Percentiles rank a stretch among this genome's conserved stretches.
Evolutionary conservation across 441 rosid species (phyloP).

Genomic region (Breynia disticha): DNA sequence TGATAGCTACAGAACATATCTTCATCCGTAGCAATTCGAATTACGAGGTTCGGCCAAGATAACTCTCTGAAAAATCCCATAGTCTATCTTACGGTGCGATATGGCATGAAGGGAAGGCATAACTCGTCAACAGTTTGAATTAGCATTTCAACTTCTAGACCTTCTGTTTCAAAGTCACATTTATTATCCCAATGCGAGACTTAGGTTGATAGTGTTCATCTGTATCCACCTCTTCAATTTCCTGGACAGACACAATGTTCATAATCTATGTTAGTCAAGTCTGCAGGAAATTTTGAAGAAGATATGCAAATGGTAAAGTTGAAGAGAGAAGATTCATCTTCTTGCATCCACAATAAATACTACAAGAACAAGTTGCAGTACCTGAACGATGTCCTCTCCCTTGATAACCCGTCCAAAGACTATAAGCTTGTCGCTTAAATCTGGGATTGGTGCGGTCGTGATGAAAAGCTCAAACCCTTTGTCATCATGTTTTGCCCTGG

Average conservation of each 20-base stretch:
- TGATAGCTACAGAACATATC: no score
- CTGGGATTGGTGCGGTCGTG: slow-evolving; percentile 88
- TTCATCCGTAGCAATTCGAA: no score
- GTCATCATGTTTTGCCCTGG: slow-evolving; percentile 47
- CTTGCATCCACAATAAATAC: not conserved
- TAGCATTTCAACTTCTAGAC: slow-evolving; percentile 12
- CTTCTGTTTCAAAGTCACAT: slow-evolving; percentile 35
- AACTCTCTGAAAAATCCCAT: no score
- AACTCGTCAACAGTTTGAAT: no score
- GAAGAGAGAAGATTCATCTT: not conserved
- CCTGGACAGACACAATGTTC: slow-evolving; percentile 27
- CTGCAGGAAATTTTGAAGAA: no score
- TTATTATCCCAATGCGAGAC: slow-evolving; percentile 41
- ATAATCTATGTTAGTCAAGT: no score
- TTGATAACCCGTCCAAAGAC: slow-evolving; percentile 75
- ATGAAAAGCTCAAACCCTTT: slow-evolving; percentile 64
- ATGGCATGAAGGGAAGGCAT: no score
- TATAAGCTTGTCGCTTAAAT: slow-evolving; percentile 56
- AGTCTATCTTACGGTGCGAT: no score
- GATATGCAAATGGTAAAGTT: not conserved
- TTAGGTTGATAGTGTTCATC: slow-evolving; percentile 72
- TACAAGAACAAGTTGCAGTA: slow-evolving; percentile 14
- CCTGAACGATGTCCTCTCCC: slow-evolving; percentile 95
- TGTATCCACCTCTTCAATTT: slow-evolving; percentile 90
- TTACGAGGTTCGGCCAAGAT: no score